phyloP scores from a whole-genome alignment of 495 filamentous ascomycete genomes.

The Lophium mytilinum region DNA sequence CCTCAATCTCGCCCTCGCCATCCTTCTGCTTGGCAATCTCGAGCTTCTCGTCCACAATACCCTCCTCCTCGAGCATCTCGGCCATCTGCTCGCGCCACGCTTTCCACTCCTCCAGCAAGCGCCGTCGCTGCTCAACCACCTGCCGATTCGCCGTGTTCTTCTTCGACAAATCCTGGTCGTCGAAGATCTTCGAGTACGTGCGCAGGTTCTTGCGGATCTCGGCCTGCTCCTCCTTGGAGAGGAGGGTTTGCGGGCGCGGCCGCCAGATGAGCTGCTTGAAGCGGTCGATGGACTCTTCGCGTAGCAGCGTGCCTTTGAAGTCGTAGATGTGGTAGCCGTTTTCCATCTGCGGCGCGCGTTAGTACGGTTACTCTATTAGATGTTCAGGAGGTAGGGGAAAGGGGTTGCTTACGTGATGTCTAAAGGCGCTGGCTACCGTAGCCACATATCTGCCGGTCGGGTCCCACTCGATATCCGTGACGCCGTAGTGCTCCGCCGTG shows the following conservation, averaged over 20 bases:
- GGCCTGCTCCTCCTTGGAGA: constrained; percentile 93
- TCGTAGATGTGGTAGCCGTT: constrained; percentile 98
- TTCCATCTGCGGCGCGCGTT: constrained; percentile 63
- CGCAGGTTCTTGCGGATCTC: constrained; percentile 95
- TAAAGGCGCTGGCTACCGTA: constrained; percentile 87
- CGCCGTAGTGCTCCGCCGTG: constrained; percentile 88
- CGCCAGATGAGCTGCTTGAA: constrained; percentile 98
- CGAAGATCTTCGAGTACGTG: constrained; percentile 90
- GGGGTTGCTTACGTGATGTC: constrained; percentile 66
- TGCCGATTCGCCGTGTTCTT: constrained; percentile 87
- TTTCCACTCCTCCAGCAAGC: constrained; percentile 80
- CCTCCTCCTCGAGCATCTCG: constrained; percentile 56
- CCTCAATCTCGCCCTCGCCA: constrained; percentile 75
- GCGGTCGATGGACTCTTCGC: constrained; percentile 88
- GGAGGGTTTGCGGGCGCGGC: constrained; percentile 78
- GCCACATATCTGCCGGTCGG: constrained; percentile 90
- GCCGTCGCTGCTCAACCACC: constrained; percentile 78
- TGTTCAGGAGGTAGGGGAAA: neutral
- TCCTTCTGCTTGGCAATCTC: constrained; percentile 50
- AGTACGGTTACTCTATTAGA: neutral
- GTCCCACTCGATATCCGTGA: constrained; percentile 97
- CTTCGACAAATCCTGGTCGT: constrained; percentile 86
- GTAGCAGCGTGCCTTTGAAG: constrained; percentile 81
- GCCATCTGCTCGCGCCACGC: constrained; percentile 72
- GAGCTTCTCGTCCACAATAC: constrained; percentile 42